Evolutionary conservation across 352 stramenopile genomes (phyloP), one percentile per base, ranked within the genome.

Genomic region (Phytophthora idaei): DNA sequence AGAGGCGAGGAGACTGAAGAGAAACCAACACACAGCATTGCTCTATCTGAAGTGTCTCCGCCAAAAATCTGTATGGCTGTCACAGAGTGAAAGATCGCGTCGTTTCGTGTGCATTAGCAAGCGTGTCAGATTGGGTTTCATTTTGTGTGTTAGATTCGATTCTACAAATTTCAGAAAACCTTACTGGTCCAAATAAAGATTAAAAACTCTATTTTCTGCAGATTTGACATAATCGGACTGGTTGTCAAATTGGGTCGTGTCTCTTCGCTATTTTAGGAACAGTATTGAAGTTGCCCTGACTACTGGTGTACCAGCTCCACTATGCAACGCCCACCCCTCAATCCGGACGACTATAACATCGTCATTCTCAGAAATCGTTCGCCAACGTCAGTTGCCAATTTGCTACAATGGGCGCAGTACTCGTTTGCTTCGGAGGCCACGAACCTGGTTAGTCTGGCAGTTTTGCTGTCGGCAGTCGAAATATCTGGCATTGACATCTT

Each of bases 351-450:
- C 54, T n/a, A 44, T 41, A 56, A 5, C 25, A 51, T 25, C 36
- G 36, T 44, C 47, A 61, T 73, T 69, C 57, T 58, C 52, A 48
- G 56, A 73, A 58, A 58, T 17, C 17, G 39, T 49, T 58, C 14
- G 34, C 32, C 52, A 34, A 15, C 37, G 28, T 50, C 63, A 73
- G 42, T 73, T 57, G 47, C 44, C 41, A 59, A 66, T 70, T 67
- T 49, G 11, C 52, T 25, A 71, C 7, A 8, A 91, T 91, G 83
- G 83, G 83, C 32, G 83, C 78, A 57, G 62, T 77, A 21, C 74
- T 91, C 53, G 81, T 81, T 46, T 91, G 83, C 56, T 87, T 80
- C 53, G 69, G 72, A 12, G 57, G 62, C 11, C 46, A 62, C 10
- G 69, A 73, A 28, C 28, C 55, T 62, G 61, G 66, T 73, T 0